A percentile compares a stretch with the other conserved stretches of the same genome.
Conservation (phyloP, 2,329 filamentous ascomycete genomes). For the Ascochyta lentis region DNA sequence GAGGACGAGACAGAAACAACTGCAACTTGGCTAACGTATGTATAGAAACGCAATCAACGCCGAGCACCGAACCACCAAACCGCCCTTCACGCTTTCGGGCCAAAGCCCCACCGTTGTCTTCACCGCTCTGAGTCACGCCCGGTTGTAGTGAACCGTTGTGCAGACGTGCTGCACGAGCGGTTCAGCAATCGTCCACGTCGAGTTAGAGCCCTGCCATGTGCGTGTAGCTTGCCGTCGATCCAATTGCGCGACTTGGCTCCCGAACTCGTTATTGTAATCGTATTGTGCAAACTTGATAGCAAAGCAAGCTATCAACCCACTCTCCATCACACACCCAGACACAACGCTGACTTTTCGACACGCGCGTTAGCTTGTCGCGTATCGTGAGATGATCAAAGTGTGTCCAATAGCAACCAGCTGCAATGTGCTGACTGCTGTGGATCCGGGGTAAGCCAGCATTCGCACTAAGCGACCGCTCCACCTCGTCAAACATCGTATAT, state of each 20-base stretch:
- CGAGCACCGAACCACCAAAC: conserved; percentile 8
- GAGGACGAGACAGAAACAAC: background rate
- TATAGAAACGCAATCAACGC: background rate
- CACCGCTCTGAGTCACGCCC: conserved; percentile 30
- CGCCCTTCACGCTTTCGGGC: conserved; percentile 6
- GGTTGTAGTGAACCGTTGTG: conserved; percentile 10
- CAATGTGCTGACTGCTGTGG: conserved; percentile 12
- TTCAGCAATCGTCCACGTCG: conserved; percentile 14
- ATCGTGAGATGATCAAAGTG: background rate
- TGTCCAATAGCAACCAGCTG: conserved; percentile 1
- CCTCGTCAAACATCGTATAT: background rate
- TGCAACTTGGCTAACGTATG: background rate
- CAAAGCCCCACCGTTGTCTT: conserved; percentile 16
- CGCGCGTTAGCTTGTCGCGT: conserved; percentile 1
- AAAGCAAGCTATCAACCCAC: background rate
- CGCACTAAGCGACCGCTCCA: conserved; percentile 5
- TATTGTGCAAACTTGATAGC: background rate
- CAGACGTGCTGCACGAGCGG: conserved; percentile 17
- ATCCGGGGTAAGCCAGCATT: conserved; percentile 17
- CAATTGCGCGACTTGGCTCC: conserved; percentile 8
- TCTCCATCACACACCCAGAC: background rate
- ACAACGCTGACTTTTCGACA: background rate
- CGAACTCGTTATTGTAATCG: conserved; percentile 1
- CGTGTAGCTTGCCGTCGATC: conserved; percentile 12
- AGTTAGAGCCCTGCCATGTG: conserved; percentile 13